Base-by-base conservation (phyloP, 495 filamentous ascomycete genomes). In the Penicillium argentinense region DNA sequence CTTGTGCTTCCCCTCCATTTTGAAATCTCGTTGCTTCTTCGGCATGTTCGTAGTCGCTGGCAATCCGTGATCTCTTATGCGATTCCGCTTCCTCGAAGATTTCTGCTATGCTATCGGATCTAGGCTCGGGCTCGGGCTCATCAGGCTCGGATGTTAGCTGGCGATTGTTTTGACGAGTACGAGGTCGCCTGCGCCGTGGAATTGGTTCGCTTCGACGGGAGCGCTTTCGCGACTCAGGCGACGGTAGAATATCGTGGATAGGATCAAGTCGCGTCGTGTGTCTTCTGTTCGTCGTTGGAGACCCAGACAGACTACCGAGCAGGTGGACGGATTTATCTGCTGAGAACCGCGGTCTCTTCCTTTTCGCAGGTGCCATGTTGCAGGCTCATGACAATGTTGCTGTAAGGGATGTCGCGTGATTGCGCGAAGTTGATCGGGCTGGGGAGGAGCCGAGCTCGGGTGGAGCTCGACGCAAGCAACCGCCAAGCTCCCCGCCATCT, bases 221-320 rank as follows among this genome's bases (percentile, higher is more conserved):
- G 21, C 4, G 17, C 13, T 16, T 33, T 36, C 16, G 33, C 11
- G 17, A n/a, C 14, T 45, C 42, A 14, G 47, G 47, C 25, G 47
- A 42, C 11, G 26, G n/a, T 13, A 39, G 38, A 22, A 49, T 36
- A 22, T 49, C 46, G 23, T 22, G 42, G 46, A 42, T 8, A n/a
- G 14, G 4, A 23, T 24, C 41, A 23, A 16, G 30, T 36, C 22
- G 39, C 6, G 28, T 40, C n/a, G 47, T 37, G 24, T 43, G 16
- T 44, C n/a, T 38, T 28, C 40, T 9, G 3, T 22, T 38, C 2
- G 32, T 14, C 36, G 34, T 25, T 13, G 18, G 8, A 9, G 9
- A 11, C 7, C 7, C 4, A 9, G 33, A 36, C 5, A 51, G 23
- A 14, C 17, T 24, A 38, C 45, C 41, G 36, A 51, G 28, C 14